Percentiles rank a stretch among this genome's conserved stretches.
phyloP scores from a whole-genome alignment of 2,329 filamentous ascomycete genomes.

The Lomentospora prolificans region DNA sequence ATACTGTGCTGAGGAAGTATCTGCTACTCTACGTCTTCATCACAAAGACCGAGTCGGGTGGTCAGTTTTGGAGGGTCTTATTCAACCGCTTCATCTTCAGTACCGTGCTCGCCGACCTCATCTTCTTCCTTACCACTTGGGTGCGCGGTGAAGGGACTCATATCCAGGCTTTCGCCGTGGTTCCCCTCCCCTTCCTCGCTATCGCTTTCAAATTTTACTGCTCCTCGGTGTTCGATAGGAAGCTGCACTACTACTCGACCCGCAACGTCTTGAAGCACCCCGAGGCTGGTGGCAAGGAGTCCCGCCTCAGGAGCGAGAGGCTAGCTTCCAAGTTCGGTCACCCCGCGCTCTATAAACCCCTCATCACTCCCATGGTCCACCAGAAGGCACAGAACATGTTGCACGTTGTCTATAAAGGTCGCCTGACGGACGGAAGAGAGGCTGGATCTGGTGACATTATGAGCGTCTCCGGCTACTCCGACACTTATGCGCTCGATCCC shows the following conservation, averaged over 20 bases:
- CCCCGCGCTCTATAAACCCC: conserved; percentile 76
- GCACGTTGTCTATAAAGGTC: conserved; percentile 75
- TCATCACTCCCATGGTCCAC: conserved; percentile 93
- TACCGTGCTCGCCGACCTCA: conserved; percentile 64
- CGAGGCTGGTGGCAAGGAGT: conserved; percentile 41
- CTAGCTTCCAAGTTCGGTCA: conserved; percentile 77
- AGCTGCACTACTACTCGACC: conserved; percentile 72
- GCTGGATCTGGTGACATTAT: conserved; percentile 44
- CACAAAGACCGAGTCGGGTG: conserved; percentile 93
- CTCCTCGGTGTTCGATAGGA: conserved; percentile 61
- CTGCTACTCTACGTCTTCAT: conserved; percentile 88
- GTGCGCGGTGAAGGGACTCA: conserved; percentile 54
- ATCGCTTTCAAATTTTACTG: conserved; percentile 83
- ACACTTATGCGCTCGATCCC: conserved; percentile 69
- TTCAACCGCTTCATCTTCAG: conserved; percentile 91
- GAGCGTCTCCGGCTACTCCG: conserved; percentile 65
- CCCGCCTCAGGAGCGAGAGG: conserved; percentile 51
- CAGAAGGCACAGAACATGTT: conserved; percentile 81
- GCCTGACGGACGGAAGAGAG: conserved; percentile 58
- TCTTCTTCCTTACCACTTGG: conserved; percentile 69
- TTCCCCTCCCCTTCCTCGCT: conserved; percentile 70
- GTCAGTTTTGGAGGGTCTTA: conserved; percentile 81
- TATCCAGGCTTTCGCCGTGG: conserved; percentile 53
- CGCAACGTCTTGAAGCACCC: conserved; percentile 40
- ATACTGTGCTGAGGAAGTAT: conserved; percentile 91